A percentile compares a stretch with the other conserved stretches of the same genome.
phyloP scores from a whole-genome alignment of 2,329 filamentous ascomycete genomes.

The Lecanicillium sp. region DNA sequence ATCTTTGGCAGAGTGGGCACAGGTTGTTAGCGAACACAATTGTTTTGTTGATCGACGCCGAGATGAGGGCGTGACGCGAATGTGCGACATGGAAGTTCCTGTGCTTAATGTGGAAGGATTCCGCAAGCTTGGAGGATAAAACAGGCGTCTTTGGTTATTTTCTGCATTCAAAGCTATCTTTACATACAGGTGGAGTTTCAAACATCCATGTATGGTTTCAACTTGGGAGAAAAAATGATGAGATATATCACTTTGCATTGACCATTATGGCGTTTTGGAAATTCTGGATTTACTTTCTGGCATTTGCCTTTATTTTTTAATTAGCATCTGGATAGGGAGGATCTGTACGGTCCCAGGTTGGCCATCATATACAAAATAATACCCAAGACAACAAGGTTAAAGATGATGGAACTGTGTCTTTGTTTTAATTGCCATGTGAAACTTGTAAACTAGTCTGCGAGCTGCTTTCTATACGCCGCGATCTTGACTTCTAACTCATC shows the following conservation, averaged over 20 bases:
- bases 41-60: conserved; percentile 71
- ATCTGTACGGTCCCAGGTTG: not conserved
- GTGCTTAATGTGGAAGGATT: conserved; percentile 33
- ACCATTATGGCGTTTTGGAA: conserved; percentile 3
- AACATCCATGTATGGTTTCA: no score
- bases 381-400: no score
- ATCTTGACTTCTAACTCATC: conserved; percentile 15
- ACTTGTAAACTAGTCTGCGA: conserved; percentile 10
- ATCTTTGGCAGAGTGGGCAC: conserved; percentile 69
- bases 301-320: not conserved
- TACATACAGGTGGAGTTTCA: no score
- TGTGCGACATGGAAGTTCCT: conserved; percentile 57
- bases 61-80: conserved; percentile 60
- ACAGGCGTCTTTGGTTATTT: no score
- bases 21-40: conserved; percentile 70
- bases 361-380: not conserved
- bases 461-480: conserved; percentile 11
- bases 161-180: no score
- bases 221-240: no score
- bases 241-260: conserved; percentile 1
- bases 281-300: no score
- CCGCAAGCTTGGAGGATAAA: conserved; percentile 25
- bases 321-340: not conserved
- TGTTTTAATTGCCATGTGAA: not conserved
- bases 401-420: no score